These are phyloP conservation scores for Cordia subcordata DNA, from an alignment of 257 asterid species.

Conservation along the genomic window DNA sequence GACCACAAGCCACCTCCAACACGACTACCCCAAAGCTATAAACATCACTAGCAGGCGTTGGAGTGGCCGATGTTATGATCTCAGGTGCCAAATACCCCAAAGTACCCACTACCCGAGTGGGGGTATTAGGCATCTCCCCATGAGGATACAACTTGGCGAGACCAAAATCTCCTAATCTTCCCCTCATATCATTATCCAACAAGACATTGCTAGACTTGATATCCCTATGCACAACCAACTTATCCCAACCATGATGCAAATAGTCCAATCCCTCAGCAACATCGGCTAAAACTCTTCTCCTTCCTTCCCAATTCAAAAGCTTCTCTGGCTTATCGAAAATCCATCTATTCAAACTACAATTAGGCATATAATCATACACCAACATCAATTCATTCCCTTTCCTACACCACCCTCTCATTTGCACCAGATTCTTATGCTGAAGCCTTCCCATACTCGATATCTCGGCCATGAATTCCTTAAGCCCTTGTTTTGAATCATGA, in stretches of 20 bases:
- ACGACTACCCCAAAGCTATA: slow-evolving; percentile 76
- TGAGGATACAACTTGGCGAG: slow-evolving; percentile 67
- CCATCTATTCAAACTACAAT: slow-evolving; percentile 74
- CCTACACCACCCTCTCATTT: slow-evolving; percentile 82
- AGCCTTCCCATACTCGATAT: slow-evolving; percentile 75
- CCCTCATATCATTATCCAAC: slow-evolving; percentile 67
- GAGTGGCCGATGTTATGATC: slow-evolving; percentile 66
- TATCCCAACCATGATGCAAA: slow-evolving; percentile 81
- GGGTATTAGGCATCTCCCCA: slow-evolving; percentile 67
- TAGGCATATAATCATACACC: slow-evolving; percentile 81
- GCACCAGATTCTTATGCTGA: slow-evolving; percentile 81
- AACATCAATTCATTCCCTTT: slow-evolving; percentile 59
- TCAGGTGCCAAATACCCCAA: slow-evolving; percentile 82
- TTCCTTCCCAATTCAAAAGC: slow-evolving; percentile 58
- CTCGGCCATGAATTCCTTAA: slow-evolving; percentile 91
- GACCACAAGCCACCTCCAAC: slow-evolving; percentile 77
- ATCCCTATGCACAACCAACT: slow-evolving; percentile 80
- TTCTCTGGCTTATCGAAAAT: slow-evolving; percentile 50
- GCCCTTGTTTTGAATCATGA: slow-evolving; percentile 78
- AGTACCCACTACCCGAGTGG: slow-evolving; percentile 76
- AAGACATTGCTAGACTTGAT: slow-evolving; percentile 78
- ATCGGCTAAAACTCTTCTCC: slow-evolving; percentile 57
- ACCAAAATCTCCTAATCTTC: slow-evolving; percentile 80
- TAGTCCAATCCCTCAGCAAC: slow-evolving; percentile 77
- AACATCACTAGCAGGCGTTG: slow-evolving; percentile 68